These are phyloP conservation scores for Scleroderma bovista DNA, from an alignment of 768 basidiomycete species.

Conservation along the genomic window DNA sequence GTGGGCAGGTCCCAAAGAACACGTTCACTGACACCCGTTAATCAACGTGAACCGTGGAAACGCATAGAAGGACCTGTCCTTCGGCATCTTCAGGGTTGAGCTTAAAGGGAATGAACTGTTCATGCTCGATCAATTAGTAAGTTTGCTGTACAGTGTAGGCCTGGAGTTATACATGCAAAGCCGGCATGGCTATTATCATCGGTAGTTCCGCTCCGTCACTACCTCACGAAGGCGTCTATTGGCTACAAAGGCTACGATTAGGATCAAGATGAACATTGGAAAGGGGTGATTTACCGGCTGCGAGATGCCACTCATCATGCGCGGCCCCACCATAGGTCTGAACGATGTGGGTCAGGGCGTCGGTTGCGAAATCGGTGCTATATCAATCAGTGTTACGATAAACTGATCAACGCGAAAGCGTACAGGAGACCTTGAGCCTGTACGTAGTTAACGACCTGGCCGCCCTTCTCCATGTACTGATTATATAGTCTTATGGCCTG, in stretches of 20 bases:
- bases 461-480: constrained; percentile 5
- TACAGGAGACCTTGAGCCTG: constrained; percentile 18
- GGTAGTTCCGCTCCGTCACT: too few species aligned
- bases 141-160: too few species aligned
- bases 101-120: too few species aligned
- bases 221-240: neutral
- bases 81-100: too few species aligned
- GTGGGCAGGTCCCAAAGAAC: too few species aligned
- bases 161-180: too few species aligned
- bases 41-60: too few species aligned
- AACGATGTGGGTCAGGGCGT: constrained; percentile 1
- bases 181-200: too few species aligned
- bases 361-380: constrained; percentile 10
- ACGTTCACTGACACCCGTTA: too few species aligned
- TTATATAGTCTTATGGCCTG: constrained; percentile 18
- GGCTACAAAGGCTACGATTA: neutral
- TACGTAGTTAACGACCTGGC: constrained; percentile 15
- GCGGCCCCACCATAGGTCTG: constrained; percentile 12
- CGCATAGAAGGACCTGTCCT: too few species aligned
- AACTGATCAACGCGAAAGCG: neutral
- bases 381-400: neutral
- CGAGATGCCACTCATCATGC: neutral
- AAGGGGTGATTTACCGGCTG: neutral
- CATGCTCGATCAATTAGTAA: too few species aligned
- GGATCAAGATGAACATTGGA: neutral